Conservation (phyloP, 306 rosid genomes). For the Trifolium fragiferum region DNA sequence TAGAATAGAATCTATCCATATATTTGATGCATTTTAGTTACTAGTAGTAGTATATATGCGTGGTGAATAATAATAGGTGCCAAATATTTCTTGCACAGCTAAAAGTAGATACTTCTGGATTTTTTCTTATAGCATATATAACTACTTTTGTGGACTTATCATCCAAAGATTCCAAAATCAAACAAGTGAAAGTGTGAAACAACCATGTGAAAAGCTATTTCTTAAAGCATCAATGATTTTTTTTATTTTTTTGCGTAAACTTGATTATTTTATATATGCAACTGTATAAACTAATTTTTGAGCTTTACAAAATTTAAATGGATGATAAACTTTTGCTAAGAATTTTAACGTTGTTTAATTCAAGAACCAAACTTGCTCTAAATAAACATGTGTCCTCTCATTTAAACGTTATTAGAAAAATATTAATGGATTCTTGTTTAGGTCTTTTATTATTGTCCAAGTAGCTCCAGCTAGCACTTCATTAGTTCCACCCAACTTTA, state of each 20-base stretch:
- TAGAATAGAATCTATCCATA: not conserved
- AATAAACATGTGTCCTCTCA: too few species aligned
- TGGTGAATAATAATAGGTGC: not conserved
- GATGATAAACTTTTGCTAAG: too few species aligned
- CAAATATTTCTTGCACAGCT: not conserved
- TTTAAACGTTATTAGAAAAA: too few species aligned
- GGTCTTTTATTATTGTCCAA: constrained; percentile 29
- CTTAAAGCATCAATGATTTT: too few species aligned
- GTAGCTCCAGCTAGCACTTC: constrained; percentile 35
- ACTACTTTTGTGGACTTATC: constrained; percentile 34
- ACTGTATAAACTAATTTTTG: too few species aligned
- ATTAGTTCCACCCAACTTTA: constrained; percentile 38
- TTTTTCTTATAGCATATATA: constrained; percentile 27
- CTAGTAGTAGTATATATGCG: not conserved
- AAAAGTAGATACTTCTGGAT: not conserved
- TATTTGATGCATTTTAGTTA: not conserved
- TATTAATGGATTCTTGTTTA: constrained; percentile 43
- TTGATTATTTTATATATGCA: too few species aligned
- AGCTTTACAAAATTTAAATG: too few species aligned
- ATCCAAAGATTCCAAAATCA: constrained; percentile 43
- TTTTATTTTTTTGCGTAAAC: too few species aligned
- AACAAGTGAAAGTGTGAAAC: too few species aligned
- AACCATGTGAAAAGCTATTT: constrained; percentile 37
- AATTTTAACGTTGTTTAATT: too few species aligned
- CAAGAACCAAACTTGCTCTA: too few species aligned